A percentile compares a stretch with the other conserved stretches of the same genome.
phyloP scores from a whole-genome alignment of 495 filamentous ascomycete species.

The Aspergillus ellipticus region DNA sequence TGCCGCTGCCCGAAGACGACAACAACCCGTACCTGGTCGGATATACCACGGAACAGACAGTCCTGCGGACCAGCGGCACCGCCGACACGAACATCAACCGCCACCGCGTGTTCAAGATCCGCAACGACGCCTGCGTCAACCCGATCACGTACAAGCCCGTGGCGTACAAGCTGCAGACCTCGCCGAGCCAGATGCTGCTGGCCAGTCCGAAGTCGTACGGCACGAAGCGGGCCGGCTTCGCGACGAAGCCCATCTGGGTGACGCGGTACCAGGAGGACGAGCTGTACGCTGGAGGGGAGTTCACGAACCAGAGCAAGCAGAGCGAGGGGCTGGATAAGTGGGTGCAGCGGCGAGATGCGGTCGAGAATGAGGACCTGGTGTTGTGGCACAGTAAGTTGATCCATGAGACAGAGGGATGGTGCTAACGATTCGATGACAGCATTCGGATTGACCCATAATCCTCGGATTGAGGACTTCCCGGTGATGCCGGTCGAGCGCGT shows the following conservation, averaged over 20 bases:
- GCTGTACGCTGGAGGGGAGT: conserved; percentile 77
- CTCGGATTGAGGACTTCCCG: conserved; percentile 60
- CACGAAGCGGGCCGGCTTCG: conserved; percentile 73
- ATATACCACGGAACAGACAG: conserved; percentile 62
- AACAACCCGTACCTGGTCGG: conserved; percentile 75
- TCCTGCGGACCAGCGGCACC: conserved; percentile 59
- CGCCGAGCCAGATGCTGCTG: conserved; percentile 74
- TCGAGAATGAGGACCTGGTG: conserved; percentile 47
- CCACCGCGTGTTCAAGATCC: conserved; percentile 79
- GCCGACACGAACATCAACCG: conserved; percentile 56
- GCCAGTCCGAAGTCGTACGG: conserved; percentile 68
- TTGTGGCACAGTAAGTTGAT: conserved; percentile 41
- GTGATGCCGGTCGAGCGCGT: conserved; percentile 57
- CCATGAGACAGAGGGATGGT: not conserved
- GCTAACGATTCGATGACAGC: conserved; percentile 26
- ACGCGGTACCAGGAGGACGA: conserved; percentile 76
- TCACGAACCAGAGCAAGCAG: conserved; percentile 78
- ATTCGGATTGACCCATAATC: conserved; percentile 60
- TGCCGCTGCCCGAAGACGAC: conserved; percentile 65
- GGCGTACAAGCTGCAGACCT: conserved; percentile 73
- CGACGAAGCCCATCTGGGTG: conserved; percentile 78
- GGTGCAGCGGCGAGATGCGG: conserved; percentile 42
- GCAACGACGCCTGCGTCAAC: conserved; percentile 66
- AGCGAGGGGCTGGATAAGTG: conserved; percentile 45
- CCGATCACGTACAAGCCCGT: conserved; percentile 71